Percentiles rank a stretch among this genome's conserved stretches.
phyloP scores from a whole-genome alignment of 2,329 filamentous ascomycete genomes.

The Leptographium flavum region DNA sequence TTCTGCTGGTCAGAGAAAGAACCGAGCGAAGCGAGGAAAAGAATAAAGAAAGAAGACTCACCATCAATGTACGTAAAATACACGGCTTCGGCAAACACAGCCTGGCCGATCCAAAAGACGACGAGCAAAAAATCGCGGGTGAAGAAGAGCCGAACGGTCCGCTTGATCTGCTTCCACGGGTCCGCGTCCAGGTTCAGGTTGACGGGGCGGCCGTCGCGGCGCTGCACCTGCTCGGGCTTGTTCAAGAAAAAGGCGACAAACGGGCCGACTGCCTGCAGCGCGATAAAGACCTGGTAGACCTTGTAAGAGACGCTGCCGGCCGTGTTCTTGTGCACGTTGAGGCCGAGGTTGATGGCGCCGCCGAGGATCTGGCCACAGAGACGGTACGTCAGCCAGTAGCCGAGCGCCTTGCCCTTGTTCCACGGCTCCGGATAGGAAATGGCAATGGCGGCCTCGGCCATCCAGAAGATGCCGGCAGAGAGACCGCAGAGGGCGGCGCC shows the following conservation, averaged over 20 bases:
- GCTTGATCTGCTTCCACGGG: conserved; percentile 43
- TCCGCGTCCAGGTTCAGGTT: conserved; percentile 40
- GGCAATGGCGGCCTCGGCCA: conserved; percentile 59
- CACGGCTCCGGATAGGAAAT: conserved; percentile 58
- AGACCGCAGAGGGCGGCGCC: conserved; percentile 57
- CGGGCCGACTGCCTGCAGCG: conserved; percentile 50
- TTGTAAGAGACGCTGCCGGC: conserved; percentile 51
- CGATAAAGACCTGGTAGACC: conserved; percentile 58
- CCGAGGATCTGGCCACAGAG: conserved; percentile 55
- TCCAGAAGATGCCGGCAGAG: conserved; percentile 62
- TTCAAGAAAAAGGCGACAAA: conserved; percentile 51
- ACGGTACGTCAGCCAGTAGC: conserved; percentile 44
- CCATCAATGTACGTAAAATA: conserved; percentile 53
- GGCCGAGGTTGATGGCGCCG: conserved; percentile 54
- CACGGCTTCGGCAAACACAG: conserved; percentile 57
- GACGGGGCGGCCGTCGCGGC: conserved; percentile 50
- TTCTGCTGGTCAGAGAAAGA: conserved; percentile 17
- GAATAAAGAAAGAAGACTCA: conserved; percentile 11
- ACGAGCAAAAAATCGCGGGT: conserved; percentile 49
- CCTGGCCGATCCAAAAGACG: conserved; percentile 54
- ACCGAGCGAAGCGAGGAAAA: background rate
- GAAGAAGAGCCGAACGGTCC: conserved; percentile 43
- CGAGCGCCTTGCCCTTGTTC: conserved; percentile 49
- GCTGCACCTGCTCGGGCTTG: conserved; percentile 44
- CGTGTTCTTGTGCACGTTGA: conserved; percentile 38